A percentile compares a stretch with the other conserved stretches of the same genome.
Conservation (phyloP, 768 basidiomycete genomes). For the Termitomyces sp. region DNA sequence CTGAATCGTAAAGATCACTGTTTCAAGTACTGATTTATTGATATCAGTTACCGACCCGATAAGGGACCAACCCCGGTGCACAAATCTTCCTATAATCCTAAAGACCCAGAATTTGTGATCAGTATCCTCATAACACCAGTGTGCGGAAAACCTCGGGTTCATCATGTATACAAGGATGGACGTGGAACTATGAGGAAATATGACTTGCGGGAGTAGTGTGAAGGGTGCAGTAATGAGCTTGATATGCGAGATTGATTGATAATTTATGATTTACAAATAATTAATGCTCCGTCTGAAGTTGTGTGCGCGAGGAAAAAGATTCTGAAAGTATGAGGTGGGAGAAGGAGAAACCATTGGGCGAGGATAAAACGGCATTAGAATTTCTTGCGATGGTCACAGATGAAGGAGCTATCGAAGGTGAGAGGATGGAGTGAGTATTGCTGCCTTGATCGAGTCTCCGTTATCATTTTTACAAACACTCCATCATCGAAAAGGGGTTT, state of each 20-base stretch:
- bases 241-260: background rate
- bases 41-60: background rate
- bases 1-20: background rate
- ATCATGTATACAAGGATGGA: background rate
- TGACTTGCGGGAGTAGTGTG: background rate
- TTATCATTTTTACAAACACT: background rate
- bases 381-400: background rate
- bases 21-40: no score
- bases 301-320: no score
- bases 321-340: background rate
- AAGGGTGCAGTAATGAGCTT: background rate
- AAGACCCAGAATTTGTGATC: background rate
- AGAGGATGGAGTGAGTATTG: background rate
- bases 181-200: background rate
- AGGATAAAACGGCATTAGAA: no score
- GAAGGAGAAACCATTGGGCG: background rate
- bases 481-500: background rate
- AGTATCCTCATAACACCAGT: background rate
- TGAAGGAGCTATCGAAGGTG: background rate
- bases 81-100: background rate
- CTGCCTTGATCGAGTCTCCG: no score
- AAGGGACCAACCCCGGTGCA: background rate
- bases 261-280: no score
- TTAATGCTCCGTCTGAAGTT: no score
- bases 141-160: background rate